Evolutionary conservation across 75 land plant genomes (phyloP), one percentile per base, ranked within the genome.

Genomic region (Azolla pinnata): DNA sequence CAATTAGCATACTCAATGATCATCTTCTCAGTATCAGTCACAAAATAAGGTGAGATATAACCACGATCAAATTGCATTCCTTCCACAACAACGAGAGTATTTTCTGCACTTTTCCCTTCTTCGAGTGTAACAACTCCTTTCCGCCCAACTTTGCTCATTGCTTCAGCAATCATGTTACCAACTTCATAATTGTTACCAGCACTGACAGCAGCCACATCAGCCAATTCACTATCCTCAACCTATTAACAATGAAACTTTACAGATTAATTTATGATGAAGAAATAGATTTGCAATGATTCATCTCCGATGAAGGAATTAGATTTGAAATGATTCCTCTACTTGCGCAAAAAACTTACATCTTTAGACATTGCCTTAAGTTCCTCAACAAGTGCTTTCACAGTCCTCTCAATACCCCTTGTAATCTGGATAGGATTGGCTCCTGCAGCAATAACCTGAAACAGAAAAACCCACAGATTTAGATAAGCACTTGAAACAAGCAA

Each of bases 21-120:
- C 85, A 86, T 86, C 64, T 90, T 90, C 76, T 83, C 91, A 55
- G 71, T 79, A 38, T 90, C 85, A 2, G 85, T 86, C 9, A 90
- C 81, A 59, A 90, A 89, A 58, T 89, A 85, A 17, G 90, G 96
- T 12, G 90, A 89, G 38, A 89, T 85, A 54, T 80, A 89, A 8
- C 91, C 87, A 60, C 85, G 77, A 46, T 86, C 85, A 61, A 90
- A 86, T 54, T 90, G 87, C 91, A 90, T 90, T 14, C 83, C 85
- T 66, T 81, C 97, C 0, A 86, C 87, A 54, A 90, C 84, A 67
- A 83, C 74, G 26, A 86, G 61, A 10, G 26, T 75, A 67, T 79
- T 90, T 63, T 90, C 87, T 17, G 87, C 76, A 72, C 88, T 84
- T 68, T 68, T 81, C 31, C 88, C 88, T 58, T 84, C 88, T 58